Evolutionary conservation across 2,329 filamentous ascomycete genomes (phyloP).

Genomic region (Grosmannia penicillata): DNA sequence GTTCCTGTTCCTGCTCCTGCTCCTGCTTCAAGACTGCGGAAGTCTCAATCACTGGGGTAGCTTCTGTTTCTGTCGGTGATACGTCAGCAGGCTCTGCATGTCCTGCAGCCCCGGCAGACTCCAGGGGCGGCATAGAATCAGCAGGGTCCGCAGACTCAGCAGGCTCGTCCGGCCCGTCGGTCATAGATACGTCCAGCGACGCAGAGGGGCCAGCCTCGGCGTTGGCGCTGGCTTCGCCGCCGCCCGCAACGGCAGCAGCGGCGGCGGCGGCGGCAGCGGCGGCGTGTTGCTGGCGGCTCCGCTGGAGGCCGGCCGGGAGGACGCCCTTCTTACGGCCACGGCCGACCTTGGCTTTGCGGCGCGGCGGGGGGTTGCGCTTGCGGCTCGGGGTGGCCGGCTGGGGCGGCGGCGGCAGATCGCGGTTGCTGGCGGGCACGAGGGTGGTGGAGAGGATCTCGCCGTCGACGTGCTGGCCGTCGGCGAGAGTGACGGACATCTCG

Average conservation of each 20-base stretch:
- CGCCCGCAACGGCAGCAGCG: background rate
- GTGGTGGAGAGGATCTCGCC: constrained; percentile 61
- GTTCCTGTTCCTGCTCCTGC: no score
- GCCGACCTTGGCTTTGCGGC: constrained; percentile 59
- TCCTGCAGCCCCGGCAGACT: background rate
- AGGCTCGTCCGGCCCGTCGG: background rate
- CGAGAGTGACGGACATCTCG: constrained; percentile 69
- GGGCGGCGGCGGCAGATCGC: constrained; percentile 32
- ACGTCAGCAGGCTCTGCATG: background rate
- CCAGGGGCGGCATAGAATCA: no score
- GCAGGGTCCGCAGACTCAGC: background rate
- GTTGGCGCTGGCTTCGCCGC: background rate
- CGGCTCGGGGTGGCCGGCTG: constrained; percentile 25
- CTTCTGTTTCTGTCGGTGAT: no score
- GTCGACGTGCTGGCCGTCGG: constrained; percentile 64
- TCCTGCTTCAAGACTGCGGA: no score
- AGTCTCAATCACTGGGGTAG: no score
- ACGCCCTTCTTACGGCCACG: constrained; percentile 73
- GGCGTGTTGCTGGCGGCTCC: constrained; percentile 4
- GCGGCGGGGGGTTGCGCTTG: constrained; percentile 59
- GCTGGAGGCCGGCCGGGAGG: constrained; percentile 17
- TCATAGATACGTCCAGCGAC: constrained; percentile 1
- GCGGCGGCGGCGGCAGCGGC: constrained; percentile 5
- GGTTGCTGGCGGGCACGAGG: constrained; percentile 30
- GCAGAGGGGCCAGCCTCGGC: background rate